These are phyloP conservation scores for Calendula officinalis DNA, from an alignment of 129 eudicot genomes.

Conservation along the genomic window DNA sequence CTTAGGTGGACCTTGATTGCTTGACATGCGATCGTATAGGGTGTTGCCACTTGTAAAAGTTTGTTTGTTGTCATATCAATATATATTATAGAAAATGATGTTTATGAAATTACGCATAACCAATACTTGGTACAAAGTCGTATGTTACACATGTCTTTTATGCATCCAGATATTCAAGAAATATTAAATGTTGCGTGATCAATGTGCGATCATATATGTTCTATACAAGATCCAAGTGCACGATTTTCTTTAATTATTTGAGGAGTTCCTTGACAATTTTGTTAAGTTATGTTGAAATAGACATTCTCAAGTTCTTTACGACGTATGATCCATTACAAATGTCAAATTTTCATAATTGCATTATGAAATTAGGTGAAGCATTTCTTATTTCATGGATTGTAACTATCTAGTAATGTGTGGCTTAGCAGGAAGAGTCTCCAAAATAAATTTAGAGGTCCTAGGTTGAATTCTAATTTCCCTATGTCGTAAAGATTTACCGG, in stretches of 20 bases:
- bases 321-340: not conserved
- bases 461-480: too few species aligned
- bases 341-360: not conserved
- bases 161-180: not conserved
- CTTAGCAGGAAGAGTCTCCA: too few species aligned
- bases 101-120: not conserved
- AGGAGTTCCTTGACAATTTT: not conserved
- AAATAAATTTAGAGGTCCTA: too few species aligned
- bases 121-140: not conserved
- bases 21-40: constrained; percentile 4
- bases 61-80: not conserved
- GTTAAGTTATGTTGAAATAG: not conserved
- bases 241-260: not conserved
- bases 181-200: not conserved
- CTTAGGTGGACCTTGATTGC: not conserved
- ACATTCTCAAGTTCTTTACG: not conserved
- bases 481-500: too few species aligned
- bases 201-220: not conserved
- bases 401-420: not conserved
- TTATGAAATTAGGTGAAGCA: not conserved
- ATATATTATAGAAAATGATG: not conserved
- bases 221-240: not conserved
- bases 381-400: not conserved
- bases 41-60: not conserved
- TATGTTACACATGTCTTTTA: constrained; percentile 2